Percentiles rank a stretch among this genome's conserved stretches.
phyloP scores from a whole-genome alignment of 1,284 basidiomycete genomes.

The Wallemia ichthyophaga region DNA sequence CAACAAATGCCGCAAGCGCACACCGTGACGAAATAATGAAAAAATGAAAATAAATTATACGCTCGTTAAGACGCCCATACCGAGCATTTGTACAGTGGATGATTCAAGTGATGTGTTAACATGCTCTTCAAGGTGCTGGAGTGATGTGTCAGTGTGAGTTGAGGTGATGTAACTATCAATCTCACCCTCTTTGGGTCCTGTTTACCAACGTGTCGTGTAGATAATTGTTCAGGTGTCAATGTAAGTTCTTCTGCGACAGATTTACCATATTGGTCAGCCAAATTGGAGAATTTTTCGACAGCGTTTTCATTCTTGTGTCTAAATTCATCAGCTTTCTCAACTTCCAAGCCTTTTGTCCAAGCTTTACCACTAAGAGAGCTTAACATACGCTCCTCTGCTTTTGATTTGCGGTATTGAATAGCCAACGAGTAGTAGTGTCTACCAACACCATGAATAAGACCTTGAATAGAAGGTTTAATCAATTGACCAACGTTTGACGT shows the following conservation, averaged over 20 bases:
- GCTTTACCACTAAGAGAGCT: constrained; percentile 92
- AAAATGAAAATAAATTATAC: neutral
- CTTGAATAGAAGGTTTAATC: constrained; percentile 94
- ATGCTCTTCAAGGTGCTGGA: constrained; percentile 54
- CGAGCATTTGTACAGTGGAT: constrained; percentile 75
- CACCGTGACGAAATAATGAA: neutral
- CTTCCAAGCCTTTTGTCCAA: constrained; percentile 80
- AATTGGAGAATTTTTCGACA: constrained; percentile 26
- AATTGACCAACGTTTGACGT: constrained; percentile 97
- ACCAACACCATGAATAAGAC: constrained; percentile 78
- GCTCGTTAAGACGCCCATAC: constrained; percentile 56
- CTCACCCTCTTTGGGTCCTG: constrained; percentile 75
- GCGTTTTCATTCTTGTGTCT: constrained; percentile 62
- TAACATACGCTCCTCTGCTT: constrained; percentile 88
- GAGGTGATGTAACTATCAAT: neutral
- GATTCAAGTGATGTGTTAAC: constrained; percentile 91
- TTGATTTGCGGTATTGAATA: constrained; percentile 87
- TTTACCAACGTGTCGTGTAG: constrained; percentile 88
- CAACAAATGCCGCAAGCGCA: neutral
- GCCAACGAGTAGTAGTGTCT: constrained; percentile 89
- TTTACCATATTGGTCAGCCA: constrained; percentile 78
- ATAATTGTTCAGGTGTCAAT: constrained; percentile 58
- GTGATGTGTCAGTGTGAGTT: neutral
- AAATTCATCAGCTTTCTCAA: constrained; percentile 60
- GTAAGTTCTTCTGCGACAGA: constrained; percentile 87